A percentile compares a stretch with the other conserved stretches of the same genome.
phyloP scores from a whole-genome alignment of 2,329 filamentous ascomycete genomes.

The Apiospora rasikravindrae region DNA sequence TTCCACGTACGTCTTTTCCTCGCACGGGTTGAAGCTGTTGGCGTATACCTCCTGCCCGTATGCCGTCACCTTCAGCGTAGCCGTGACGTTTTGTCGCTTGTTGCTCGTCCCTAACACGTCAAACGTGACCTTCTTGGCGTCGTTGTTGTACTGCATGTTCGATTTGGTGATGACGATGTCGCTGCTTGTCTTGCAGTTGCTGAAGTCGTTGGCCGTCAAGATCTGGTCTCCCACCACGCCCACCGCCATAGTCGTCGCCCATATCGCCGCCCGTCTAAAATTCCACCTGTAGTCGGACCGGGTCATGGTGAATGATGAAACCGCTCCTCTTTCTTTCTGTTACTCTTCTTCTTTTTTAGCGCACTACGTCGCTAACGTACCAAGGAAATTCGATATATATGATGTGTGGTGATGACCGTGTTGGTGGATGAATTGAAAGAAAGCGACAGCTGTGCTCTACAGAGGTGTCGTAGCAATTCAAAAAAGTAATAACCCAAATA shows the following conservation, averaged over 20 bases:
- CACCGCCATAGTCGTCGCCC: slow-evolving; percentile 44
- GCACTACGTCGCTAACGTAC: background rate
- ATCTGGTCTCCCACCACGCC: slow-evolving; percentile 70
- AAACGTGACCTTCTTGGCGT: slow-evolving; percentile 75
- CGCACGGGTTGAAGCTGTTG: slow-evolving; percentile 84
- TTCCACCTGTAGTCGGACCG: slow-evolving; percentile 35
- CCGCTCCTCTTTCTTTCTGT: slow-evolving; percentile 20
- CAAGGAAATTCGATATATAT: slow-evolving; percentile 16
- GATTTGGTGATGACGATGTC: slow-evolving; percentile 74
- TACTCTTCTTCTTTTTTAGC: slow-evolving; percentile 15
- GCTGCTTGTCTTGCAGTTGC: slow-evolving; percentile 67
- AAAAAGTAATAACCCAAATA: slow-evolving; percentile 15
- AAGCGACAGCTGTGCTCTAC: slow-evolving; percentile 9
- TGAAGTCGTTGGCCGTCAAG: slow-evolving; percentile 81
- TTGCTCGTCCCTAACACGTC: slow-evolving; percentile 80
- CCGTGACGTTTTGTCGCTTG: slow-evolving; percentile 79
- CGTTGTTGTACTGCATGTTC: slow-evolving; percentile 79
- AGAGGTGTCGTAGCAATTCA: slow-evolving; percentile 12
- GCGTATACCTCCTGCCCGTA: slow-evolving; percentile 84
- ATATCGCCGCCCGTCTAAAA: slow-evolving; percentile 36
- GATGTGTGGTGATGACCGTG: slow-evolving; percentile 4
- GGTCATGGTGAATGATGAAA: slow-evolving; percentile 33
- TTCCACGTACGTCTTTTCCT: slow-evolving; percentile 65
- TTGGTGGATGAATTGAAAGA: background rate
- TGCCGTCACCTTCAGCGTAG: slow-evolving; percentile 75